Conservation (phyloP, 2,329 filamentous ascomycete species). For the Spiromastix sp. region DNA sequence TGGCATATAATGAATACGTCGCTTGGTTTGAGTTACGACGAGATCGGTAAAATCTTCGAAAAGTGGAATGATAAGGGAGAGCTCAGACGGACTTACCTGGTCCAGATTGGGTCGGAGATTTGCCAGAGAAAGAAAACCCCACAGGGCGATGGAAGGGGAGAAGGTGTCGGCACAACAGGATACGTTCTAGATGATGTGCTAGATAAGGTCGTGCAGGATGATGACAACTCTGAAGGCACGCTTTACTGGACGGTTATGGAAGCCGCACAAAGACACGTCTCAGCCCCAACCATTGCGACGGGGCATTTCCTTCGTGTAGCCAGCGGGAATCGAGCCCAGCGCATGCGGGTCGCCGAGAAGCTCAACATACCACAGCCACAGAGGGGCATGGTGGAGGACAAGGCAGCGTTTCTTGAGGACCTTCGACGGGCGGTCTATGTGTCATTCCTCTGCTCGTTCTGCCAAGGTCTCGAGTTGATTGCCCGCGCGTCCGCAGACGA, state of each 20-base stretch:
- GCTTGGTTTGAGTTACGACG: slow-evolving; percentile 48
- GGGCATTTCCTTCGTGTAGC: slow-evolving; percentile 55
- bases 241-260: slow-evolving; percentile 56
- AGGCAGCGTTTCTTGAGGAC: slow-evolving; percentile 43
- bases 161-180: slow-evolving; percentile 23
- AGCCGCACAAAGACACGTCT: slow-evolving; percentile 50
- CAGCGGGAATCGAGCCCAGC: slow-evolving; percentile 50
- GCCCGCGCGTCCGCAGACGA: slow-evolving; percentile 47
- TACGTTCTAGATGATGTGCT: slow-evolving; percentile 52
- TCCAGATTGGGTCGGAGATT: slow-evolving; percentile 54
- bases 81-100: slow-evolving; percentile 50
- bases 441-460: slow-evolving; percentile 51
- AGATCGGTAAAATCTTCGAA: slow-evolving; percentile 50
- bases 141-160: slow-evolving; percentile 22
- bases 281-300: slow-evolving; percentile 52
- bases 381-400: slow-evolving; percentile 21
- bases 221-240: slow-evolving; percentile 56
- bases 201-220: slow-evolving; percentile 63
- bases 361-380: slow-evolving; percentile 32
- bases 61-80: slow-evolving; percentile 52
- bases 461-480: slow-evolving; percentile 57
- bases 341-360: slow-evolving; percentile 43
- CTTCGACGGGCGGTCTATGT: slow-evolving; percentile 53
- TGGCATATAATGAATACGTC: slow-evolving; percentile 53
- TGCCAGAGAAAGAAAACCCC: slow-evolving; percentile 41